Evolutionary conservation across 768 basidiomycete genomes (phyloP), one percentile per base, ranked within the genome.

Genomic region (Amanita muscaria): DNA sequence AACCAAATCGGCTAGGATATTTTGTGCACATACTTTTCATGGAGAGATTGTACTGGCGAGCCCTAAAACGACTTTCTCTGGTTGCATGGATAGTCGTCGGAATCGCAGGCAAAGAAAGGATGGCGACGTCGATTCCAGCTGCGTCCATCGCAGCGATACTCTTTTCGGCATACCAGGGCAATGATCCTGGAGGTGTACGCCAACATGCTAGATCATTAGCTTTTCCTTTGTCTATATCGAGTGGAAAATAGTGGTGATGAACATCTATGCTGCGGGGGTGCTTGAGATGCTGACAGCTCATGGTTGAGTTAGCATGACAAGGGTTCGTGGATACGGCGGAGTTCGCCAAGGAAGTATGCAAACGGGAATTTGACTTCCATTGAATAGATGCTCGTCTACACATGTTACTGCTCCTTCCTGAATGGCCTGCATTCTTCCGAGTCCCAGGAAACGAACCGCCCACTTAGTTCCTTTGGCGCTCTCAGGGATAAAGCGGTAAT

Each of bases 401-500:
- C 27, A 29, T 12, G 27, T 29, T 12, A 29, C 7, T 51, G 42
- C 31, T 57, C 50, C 46, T 54, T 61, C 51, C 73, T 66, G 59
- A 76, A 84, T 7, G 69, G 64, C 56, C 65, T 68, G 60, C 83
- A 86, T 49, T 76, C 76, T 19, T 80, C 79, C 18, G 76, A 73
- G 55, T 88, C 76, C 88, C 90, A 94, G 54, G 69, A 79, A 44
- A 93, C 66, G 56, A 91, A 97, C 54, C 79, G 64, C 18, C 92
- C 92, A 43, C 71, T 84, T 32, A 89, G 59, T 3, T 67, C 61
- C 52, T 70, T 67, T 4, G 79, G 69, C 3, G 86, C 89, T 12
- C 58, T 53, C n/a, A 93, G 57, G 2, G 83, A 74, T 16, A 93
- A 65, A 5, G 76, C 73, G 9, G 90, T 91, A 51, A 92, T 79